Percentiles rank a stretch among this genome's conserved stretches.
Evolutionary conservation across 2,329 filamentous ascomycete genomes (phyloP).

Genomic region (Penicillium paneum): DNA sequence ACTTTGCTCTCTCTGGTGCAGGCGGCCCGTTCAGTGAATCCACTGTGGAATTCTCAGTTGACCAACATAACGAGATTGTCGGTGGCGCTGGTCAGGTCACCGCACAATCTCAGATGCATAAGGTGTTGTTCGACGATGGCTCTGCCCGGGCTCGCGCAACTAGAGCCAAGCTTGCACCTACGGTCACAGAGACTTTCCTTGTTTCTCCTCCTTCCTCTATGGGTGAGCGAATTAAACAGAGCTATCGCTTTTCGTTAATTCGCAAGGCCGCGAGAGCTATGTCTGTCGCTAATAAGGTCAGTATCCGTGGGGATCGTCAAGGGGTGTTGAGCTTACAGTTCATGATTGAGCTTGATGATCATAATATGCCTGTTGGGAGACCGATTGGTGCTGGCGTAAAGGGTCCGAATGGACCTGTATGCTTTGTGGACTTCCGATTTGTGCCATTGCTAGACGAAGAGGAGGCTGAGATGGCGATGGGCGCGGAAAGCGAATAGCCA

Average conservation of each 20-base stretch:
- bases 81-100: constrained; percentile 18
- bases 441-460: constrained; percentile 46
- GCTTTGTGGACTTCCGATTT: constrained; percentile 49
- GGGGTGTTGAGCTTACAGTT: constrained; percentile 94
- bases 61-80: constrained; percentile 32
- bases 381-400: constrained; percentile 24
- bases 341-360: constrained; percentile 79
- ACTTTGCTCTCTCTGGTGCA: constrained; percentile 68
- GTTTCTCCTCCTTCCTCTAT: constrained; percentile 56
- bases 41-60: constrained; percentile 58
- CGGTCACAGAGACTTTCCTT: constrained; percentile 51
- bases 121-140: constrained; percentile 38
- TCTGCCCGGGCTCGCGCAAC: constrained; percentile 32
- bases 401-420: constrained; percentile 32
- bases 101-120: constrained; percentile 26
- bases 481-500: constrained; percentile 10
- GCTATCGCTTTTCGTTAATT: constrained; percentile 83
- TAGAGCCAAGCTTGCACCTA: constrained; percentile 39
- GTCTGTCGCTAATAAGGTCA: constrained; percentile 88
- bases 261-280: constrained; percentile 88
- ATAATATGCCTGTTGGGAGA: constrained; percentile 39
- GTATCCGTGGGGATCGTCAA: constrained; percentile 79
- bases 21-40: constrained; percentile 59
- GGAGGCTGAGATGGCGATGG: constrained; percentile 27
- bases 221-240: constrained; percentile 65